Evolutionary conservation across 805 yeast genomes (phyloP).

Genomic region (Candida corydali): DNA sequence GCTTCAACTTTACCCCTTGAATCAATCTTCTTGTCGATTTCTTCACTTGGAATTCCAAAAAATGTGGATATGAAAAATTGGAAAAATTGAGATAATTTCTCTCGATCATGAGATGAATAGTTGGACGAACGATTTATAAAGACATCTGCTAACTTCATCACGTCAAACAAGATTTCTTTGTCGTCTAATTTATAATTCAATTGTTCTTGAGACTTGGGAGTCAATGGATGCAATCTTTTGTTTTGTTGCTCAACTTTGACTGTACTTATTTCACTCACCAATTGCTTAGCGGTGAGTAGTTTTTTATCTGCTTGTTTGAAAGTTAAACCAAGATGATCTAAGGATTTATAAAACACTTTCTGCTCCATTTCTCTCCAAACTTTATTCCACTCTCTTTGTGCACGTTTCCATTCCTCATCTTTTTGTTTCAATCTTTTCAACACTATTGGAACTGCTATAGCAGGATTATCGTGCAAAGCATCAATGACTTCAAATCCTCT

Average conservation of each 20-base stretch:
- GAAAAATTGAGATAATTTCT: conserved; percentile 66
- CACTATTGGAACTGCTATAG: conserved; percentile 91
- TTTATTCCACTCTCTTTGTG: conserved; percentile 98
- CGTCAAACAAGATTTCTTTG: conserved; percentile 66
- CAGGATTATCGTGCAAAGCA: conserved; percentile 92
- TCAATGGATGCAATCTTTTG: conserved; percentile 78
- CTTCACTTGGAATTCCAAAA: conserved; percentile 55
- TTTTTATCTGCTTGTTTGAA: conserved; percentile 97
- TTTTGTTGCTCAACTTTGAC: conserved; percentile 88
- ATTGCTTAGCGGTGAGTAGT: conserved; percentile 79
- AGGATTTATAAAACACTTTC: conserved; percentile 85
- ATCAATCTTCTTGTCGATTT: conserved; percentile 38
- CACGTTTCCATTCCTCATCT: conserved; percentile 98
- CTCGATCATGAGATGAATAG: conserved; percentile 78
- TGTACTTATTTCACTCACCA: conserved; percentile 87
- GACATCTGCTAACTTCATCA: conserved; percentile 60
- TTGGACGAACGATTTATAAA: conserved; percentile 66
- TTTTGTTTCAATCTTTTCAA: conserved; percentile 91
- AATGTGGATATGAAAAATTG: conserved; percentile 67
- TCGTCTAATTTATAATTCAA: conserved; percentile 64
- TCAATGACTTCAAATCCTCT: conserved; percentile 95
- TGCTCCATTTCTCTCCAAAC: conserved; percentile 99
- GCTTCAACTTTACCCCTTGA: conserved; percentile 11
- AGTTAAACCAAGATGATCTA: conserved; percentile 93
- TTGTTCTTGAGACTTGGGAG: conserved; percentile 80